Base-by-base conservation (phyloP, 441 rosid species). In the Gossypium trilobum region DNA sequence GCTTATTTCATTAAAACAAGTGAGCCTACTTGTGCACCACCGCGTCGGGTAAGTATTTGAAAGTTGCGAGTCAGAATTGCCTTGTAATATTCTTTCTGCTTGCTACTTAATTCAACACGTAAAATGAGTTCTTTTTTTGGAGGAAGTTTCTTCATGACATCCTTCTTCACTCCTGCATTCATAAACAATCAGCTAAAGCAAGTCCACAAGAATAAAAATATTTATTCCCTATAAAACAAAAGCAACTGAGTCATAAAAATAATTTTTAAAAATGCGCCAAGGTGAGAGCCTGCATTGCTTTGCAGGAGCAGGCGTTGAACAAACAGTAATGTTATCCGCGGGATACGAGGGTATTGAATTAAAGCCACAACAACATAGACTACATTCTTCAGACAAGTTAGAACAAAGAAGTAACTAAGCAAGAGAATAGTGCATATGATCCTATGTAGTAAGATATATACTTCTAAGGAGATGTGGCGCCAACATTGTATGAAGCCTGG, bases 111-210 rank as follows among this genome's bases (percentile, higher is more conserved):
- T 50, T 95, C 98, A 83, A 90, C 91, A 59, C 98, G 98, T 73
- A 93, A 83, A 81, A 95, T 95, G 69, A 95, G 99, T 79, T 95
- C 99, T 84, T 90, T 92, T 75, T 95, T 95, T 13, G 98, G 98
- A 81, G 99, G 99, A 78, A 95, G 83, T 78, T 95, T 97, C 80
- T 87, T 93, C 97, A 93, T 88, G 51, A 95, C 99, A 79, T 95
- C 98, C 83, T 93, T 91, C 88, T 95, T 95, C 71, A 95, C 97
- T 81, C 98, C 99, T 95, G 77, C 81, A 87, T 63, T 23, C 70
- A 75, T 76, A 75, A 78, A 72, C 44, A 76, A 67, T 65, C 69
- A 14, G 2, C 19, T 22, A 65, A 11, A 44, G 54, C 55, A 44
- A 22, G 19, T 25, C 69, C 55, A 44, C 4, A 44, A 5, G 33